Conservation (phyloP, 768 basidiomycete genomes). For the Podaxis sp. region DNA sequence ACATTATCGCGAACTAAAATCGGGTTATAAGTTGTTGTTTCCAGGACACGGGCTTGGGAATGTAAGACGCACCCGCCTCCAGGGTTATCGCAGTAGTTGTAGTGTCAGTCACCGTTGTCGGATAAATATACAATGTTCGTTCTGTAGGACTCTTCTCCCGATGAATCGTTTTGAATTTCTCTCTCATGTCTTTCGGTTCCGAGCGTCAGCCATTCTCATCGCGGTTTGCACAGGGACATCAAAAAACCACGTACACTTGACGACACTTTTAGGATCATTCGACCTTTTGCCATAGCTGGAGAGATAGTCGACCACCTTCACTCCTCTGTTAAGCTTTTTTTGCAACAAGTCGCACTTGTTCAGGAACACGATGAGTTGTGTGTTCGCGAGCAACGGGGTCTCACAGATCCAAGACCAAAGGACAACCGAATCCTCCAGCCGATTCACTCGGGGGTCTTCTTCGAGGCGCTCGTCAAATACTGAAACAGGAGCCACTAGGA, state of each 20-base stretch:
- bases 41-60: background rate
- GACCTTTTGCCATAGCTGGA: constrained; percentile 64
- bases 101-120: constrained; percentile 65
- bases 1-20: constrained; percentile 53
- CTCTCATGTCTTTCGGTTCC: constrained; percentile 51
- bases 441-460: constrained; percentile 67
- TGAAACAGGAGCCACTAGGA: constrained; percentile 66
- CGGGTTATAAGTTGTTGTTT: background rate
- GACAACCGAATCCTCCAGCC: constrained; percentile 68
- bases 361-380: constrained; percentile 59
- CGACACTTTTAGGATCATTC: constrained; percentile 59
- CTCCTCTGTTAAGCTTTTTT: constrained; percentile 57
- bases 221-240: background rate
- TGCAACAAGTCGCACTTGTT: constrained; percentile 69
- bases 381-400: constrained; percentile 55
- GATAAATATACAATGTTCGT: constrained; percentile 58
- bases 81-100: constrained; percentile 12
- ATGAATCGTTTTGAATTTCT: constrained; percentile 67
- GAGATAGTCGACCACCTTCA: constrained; percentile 52
- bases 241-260: constrained; percentile 51
- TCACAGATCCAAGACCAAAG: constrained; percentile 70
- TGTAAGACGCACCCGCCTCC: background rate
- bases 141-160: constrained; percentile 51
- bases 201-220: background rate
- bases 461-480: constrained; percentile 73